Base-by-base conservation (phyloP, 345 rosid genomes). In the Lepidium didymum region DNA sequence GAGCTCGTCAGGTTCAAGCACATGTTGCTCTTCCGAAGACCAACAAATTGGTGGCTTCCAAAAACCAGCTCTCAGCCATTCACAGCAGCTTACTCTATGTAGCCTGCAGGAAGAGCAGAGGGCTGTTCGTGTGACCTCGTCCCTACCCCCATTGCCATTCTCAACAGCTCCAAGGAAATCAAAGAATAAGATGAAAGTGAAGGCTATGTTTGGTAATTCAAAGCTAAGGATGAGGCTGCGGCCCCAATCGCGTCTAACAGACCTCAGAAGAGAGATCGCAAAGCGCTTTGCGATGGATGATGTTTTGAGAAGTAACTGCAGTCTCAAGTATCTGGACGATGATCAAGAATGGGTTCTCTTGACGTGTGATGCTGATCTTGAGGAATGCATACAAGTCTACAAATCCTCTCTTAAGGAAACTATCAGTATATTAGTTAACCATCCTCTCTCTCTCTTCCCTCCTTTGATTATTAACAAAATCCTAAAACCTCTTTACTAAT, bases 301-400 rank as follows among this genome's bases (percentile, higher is more conserved):
- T 75, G 55, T 64, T 21, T 67, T 79, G 66, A 72, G 53, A 5
- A 71, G 66, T 61, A 68, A 61, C 53, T 62, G 86, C 18, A 68
- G 64, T 57, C 83, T 88, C 79, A 84, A 86, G 79, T 88, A 86
- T 67, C 62, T 88, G 62, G 95, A 88, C 41, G 91, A 86, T 72
- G 95, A 88, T 70, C 43, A 14, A 10, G 95, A 88, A 67, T 88
- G 95, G 91, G 91, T 88, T 54, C 89, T 85, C 42, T 74, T 86
- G 79, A 85, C 95, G 13, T 86, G 96, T 18, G 88, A 88, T 54
- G 88, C 81, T 11, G 96, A 88, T 67, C 87, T 93, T 13, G 96
- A 90, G 78, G 98, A 93, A 74, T 93, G 98, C 56, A 78, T 79
- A 53, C 95, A 93, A 54, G 73, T 88, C 50, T 71, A 85, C 70